Evolutionary conservation across 148 eudicot species (phyloP), one percentile per base, ranked within the genome.

Genomic region (Selenicereus undatus): DNA sequence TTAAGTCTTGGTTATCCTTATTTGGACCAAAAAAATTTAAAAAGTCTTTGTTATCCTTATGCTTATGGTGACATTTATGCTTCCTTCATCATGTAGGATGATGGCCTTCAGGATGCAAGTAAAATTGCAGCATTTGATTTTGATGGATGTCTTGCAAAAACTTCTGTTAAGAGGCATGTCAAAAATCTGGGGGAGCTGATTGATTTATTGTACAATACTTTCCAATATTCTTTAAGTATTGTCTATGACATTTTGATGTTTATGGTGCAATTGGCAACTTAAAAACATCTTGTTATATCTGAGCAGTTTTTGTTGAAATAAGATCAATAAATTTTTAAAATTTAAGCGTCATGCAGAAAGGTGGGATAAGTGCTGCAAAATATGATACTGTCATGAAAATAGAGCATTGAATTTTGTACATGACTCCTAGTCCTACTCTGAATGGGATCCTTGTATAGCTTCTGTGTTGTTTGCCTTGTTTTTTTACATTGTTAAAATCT

Each of bases 41-140:
- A 12, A 17, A 64, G 68, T 64, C 68, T 7, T 39, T 71, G 1
- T 30, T 73, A 17, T 26, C 26, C 62, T 45, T 60, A 43, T 52
- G 58, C 32, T 73, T 64, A 35, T 32, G 52, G 43, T 68, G 51
- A 70, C 51, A 74, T 32, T 8, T 80, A 22, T 7, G 32, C 32
- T n/a, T 32, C 21, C 36, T 75, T 76, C 73, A 8, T 13, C 17
- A 27, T 72, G 80, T 82, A 94, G 98, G 98, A 91, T 80, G 96
- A 93, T 45, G 96, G 91, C 43, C 94, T 93, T 74, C 85, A 81
- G 17, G 96, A 90, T 87, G 90, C 96, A 30, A 83, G 75, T 52
- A 95, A 93, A 85, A 91, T 95, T 86, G 98, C 98, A 75, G 98
- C 97, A 18, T 95, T 95, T 83, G 98, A 95, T 86, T 95, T 95